Evolutionary conservation across 2,329 filamentous ascomycete species (phyloP).

Genomic region (Botryotinia calthae): DNA sequence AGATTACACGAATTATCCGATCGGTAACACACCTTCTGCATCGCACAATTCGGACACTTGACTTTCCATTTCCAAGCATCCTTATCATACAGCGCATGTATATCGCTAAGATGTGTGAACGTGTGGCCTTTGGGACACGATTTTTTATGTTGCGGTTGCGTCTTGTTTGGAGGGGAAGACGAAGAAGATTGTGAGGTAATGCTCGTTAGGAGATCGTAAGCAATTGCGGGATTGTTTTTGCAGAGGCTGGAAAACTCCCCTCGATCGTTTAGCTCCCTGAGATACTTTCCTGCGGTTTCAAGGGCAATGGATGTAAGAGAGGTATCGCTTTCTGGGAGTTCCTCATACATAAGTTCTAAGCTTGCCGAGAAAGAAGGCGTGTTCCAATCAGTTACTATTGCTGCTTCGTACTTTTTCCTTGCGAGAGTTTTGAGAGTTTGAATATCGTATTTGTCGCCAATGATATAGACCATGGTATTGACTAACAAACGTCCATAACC

Average conservation of each 20-base stretch:
- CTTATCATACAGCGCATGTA: background rate
- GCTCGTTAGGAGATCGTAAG: constrained; percentile 11
- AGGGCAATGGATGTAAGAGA: constrained; percentile 12
- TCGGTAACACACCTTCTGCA: background rate
- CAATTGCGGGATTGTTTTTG: constrained; percentile 7
- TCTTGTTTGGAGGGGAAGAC: background rate
- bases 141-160: background rate
- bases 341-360: constrained; percentile 8
- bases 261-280: background rate
- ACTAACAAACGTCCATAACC: background rate
- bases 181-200: background rate
- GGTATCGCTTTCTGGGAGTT: constrained; percentile 15
- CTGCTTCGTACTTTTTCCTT: constrained; percentile 16
- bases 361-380: background rate
- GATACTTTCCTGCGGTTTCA: background rate
- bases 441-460: constrained; percentile 24
- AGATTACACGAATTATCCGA: background rate
- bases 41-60: background rate
- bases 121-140: background rate
- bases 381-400: constrained; percentile 1
- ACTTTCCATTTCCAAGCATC: background rate
- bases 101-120: background rate
- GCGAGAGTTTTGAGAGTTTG: constrained; percentile 17
- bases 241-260: constrained; percentile 18
- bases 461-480: constrained; percentile 20